Conservation (phyloP, 768 basidiomycete genomes). For the Amanita pseudoporphyria region DNA sequence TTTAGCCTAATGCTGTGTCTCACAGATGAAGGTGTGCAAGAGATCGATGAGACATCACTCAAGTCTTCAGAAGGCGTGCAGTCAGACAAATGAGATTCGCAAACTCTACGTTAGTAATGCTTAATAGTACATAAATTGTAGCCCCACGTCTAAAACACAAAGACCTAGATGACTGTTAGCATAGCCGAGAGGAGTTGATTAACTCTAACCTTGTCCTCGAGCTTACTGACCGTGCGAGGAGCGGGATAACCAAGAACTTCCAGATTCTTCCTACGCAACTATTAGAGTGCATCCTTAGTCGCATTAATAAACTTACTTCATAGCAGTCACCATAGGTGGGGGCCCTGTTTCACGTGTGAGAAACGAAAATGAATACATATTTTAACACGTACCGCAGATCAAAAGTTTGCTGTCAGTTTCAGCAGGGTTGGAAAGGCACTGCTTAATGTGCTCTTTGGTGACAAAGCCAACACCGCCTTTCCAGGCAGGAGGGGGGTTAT, state of each 20-base stretch:
- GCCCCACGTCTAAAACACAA: conserved; percentile 22
- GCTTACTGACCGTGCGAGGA: conserved; percentile 87
- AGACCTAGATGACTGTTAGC: conserved; percentile 23
- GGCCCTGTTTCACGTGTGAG: conserved; percentile 35
- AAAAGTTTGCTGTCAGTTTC: conserved; percentile 70
- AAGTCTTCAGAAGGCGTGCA: not conserved
- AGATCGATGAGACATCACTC: not conserved
- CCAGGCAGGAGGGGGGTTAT: conserved; percentile 89
- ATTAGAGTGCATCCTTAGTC: conserved; percentile 1
- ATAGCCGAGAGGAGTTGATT: conserved; percentile 7
- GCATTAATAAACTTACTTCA: conserved; percentile 29
- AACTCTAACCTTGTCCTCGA: conserved; percentile 65
- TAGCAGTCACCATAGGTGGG: conserved; percentile 44
- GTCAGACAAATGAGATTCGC: not conserved
- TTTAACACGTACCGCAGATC: conserved; percentile 58
- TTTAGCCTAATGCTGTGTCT: conserved; percentile 6
- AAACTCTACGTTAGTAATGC: too few relatives aligned
- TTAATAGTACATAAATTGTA: not conserved
- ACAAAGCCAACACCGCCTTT: conserved; percentile 88
- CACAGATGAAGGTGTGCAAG: conserved; percentile 1
- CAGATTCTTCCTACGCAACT: conserved; percentile 64
- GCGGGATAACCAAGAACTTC: conserved; percentile 81
- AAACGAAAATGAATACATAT: not conserved
- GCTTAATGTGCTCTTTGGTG: conserved; percentile 82
- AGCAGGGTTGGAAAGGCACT: conserved; percentile 59